Evolutionary conservation across 2,329 filamentous ascomycete genomes (phyloP).

Genomic region (Colletotrichum abscissum): DNA sequence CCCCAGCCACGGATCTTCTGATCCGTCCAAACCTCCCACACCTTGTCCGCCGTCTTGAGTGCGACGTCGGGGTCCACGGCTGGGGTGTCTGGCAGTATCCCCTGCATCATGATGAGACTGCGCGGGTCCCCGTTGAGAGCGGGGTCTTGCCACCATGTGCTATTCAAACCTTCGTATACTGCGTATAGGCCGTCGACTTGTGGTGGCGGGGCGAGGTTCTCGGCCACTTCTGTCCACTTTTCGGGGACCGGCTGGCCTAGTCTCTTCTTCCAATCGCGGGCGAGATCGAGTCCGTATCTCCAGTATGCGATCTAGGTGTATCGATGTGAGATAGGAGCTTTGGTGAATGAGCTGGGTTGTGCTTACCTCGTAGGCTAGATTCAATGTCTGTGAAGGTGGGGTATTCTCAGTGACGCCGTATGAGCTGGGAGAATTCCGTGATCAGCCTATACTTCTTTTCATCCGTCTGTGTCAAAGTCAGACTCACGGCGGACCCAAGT

Average conservation of each 20-base stretch:
- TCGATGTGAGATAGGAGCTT: constrained; percentile 28
- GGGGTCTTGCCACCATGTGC: constrained; percentile 54
- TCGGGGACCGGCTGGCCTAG: constrained; percentile 54
- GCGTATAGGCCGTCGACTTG: constrained; percentile 61
- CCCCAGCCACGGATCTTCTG: constrained; percentile 58
- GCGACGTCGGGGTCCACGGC: constrained; percentile 50
- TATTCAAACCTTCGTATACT: constrained; percentile 63
- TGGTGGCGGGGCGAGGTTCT: constrained; percentile 64
- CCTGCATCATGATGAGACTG: constrained; percentile 56
- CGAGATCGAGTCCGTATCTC: constrained; percentile 68
- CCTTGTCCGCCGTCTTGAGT: constrained; percentile 49
- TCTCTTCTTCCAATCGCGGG: constrained; percentile 62
- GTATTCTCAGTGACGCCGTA: constrained; percentile 67
- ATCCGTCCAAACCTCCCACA: constrained; percentile 54
- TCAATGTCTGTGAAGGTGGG: constrained; percentile 64
- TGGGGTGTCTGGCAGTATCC: constrained; percentile 53
- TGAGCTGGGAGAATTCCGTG: constrained; percentile 40
- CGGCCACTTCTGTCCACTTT: constrained; percentile 59
- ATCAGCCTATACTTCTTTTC: neutral
- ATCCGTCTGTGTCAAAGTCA: rapidly evolving
- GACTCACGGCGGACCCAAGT: constrained; percentile 55
- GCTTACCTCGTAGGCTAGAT: constrained; percentile 66
- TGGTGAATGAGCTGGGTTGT: neutral
- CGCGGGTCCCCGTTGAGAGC: constrained; percentile 54
- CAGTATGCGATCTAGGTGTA: constrained; percentile 58